These are phyloP conservation scores for Heliamphora exappendiculata DNA, from an alignment of 148 eudicot genomes.

Conservation along the genomic window DNA sequence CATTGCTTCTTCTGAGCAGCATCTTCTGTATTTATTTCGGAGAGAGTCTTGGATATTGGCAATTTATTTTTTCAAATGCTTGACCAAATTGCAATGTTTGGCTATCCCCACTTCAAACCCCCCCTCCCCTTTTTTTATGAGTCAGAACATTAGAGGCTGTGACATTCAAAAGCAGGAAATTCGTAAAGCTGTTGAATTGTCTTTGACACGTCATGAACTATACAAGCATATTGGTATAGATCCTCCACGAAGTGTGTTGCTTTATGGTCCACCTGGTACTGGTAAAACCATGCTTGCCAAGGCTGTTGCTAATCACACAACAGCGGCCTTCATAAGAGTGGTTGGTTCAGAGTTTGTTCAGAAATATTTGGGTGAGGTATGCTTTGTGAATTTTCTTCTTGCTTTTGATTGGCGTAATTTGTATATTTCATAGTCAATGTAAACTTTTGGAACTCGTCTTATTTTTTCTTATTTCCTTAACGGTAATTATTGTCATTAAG, in stretches of 20 bases:
- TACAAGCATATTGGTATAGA: constrained; percentile 38
- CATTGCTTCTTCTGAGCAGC: background rate
- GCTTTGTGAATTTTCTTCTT: too few species aligned
- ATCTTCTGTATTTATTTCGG: background rate
- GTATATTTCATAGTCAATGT: background rate
- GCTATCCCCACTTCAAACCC: too few species aligned
- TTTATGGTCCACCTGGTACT: constrained; percentile 44
- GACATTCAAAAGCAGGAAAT: constrained; percentile 54
- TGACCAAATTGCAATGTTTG: background rate
- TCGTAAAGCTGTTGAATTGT: constrained; percentile 40
- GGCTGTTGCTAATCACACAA: constrained; percentile 39
- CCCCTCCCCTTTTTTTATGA: background rate
- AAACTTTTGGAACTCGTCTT: background rate
- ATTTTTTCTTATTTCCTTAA: background rate
- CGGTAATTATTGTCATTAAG: background rate
- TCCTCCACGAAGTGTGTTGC: constrained; percentile 43
- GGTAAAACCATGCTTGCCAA: constrained; percentile 44
- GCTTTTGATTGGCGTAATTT: background rate
- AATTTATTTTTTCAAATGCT: background rate
- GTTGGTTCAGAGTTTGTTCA: too few species aligned
- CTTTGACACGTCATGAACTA: constrained; percentile 39
- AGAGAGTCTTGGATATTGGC: background rate
- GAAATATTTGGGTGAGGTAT: too few species aligned
- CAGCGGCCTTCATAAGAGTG: constrained; percentile 33
- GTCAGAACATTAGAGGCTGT: constrained; percentile 48